Percentiles rank a stretch among this genome's conserved stretches.
Evolutionary conservation across 495 filamentous ascomycete species (phyloP).

Genomic region (Pyrenopolyporus hunteri): DNA sequence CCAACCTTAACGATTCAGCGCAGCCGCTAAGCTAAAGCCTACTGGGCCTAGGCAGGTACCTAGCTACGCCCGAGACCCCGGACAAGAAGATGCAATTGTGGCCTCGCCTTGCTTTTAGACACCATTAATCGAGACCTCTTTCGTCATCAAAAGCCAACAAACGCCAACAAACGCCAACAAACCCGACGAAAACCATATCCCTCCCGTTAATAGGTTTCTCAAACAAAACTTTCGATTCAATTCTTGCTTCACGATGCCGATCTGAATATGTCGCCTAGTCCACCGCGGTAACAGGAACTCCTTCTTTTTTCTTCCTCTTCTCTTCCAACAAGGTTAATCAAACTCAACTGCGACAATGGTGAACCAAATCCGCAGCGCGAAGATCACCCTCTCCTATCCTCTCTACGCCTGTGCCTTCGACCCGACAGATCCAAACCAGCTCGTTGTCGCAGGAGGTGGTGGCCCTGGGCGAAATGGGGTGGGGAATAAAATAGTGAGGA

Average conservation of each 20-base stretch:
- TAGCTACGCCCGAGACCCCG: conserved; percentile 5
- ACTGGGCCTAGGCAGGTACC: not conserved
- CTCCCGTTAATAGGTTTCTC: not conserved
- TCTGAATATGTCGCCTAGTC: conserved; percentile 18
- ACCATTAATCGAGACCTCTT: not conserved
- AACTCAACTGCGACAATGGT: conserved; percentile 33
- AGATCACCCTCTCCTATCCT: conserved; percentile 81
- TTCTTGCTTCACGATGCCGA: conserved; percentile 7
- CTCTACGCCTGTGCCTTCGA: conserved; percentile 90
- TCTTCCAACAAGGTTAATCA: conserved; percentile 8
- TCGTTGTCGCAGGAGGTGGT: conserved; percentile 91
- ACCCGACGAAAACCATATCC: not conserved
- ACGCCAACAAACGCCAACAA: not conserved
- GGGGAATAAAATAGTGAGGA: conserved; percentile 82
- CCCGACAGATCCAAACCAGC: conserved; percentile 70
- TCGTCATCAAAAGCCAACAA: conserved; percentile 23
- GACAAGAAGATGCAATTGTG: conserved; percentile 23
- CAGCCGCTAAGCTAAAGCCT: too few relatives aligned
- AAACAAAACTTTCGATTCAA: not conserved
- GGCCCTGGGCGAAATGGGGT: conserved; percentile 86
- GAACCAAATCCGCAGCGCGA: conserved; percentile 50
- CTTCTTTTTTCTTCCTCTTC: not conserved
- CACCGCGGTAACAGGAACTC: conserved; percentile 9
- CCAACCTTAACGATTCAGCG: conserved; percentile 2
- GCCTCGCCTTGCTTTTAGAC: conserved; percentile 20